These are phyloP conservation scores for Cladophialophora immunda DNA, from an alignment of 2,329 filamentous ascomycete genomes.

Conservation along the genomic window DNA sequence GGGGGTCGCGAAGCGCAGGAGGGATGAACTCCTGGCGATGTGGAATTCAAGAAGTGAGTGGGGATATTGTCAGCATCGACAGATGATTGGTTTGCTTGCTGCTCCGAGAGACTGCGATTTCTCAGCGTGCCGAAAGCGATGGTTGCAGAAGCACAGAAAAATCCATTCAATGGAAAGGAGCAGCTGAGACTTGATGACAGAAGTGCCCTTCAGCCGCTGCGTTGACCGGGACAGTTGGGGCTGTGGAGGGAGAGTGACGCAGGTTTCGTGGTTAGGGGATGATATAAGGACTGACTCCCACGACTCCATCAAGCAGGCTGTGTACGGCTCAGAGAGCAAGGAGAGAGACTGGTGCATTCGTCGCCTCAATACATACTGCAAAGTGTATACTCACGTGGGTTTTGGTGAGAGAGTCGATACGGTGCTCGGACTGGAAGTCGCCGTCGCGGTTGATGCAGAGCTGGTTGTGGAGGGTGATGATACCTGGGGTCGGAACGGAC, in stretches of 20 bases:
- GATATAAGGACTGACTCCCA: neutral
- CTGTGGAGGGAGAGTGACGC: neutral
- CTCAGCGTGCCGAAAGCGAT: no score
- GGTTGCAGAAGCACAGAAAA: no score
- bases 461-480: neutral
- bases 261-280: neutral
- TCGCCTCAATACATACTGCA: neutral
- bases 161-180: no score
- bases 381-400: neutral
- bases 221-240: neutral
- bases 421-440: conserved; percentile 2
- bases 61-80: no score
- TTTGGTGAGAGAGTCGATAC: neutral
- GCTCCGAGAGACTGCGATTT: no score
- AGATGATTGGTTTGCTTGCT: no score
- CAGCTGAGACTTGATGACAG: no score
- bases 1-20: no score
- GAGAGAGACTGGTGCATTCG: neutral
- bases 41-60: no score
- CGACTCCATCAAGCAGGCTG: neutral
- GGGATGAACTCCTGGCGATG: no score
- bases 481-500: conserved; percentile 25
- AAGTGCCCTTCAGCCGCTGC: no score
- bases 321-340: neutral
- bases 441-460: neutral